Conservation (phyloP, 1,139 yeast species). For the Yamadazyma kanchanaburiensis region DNA sequence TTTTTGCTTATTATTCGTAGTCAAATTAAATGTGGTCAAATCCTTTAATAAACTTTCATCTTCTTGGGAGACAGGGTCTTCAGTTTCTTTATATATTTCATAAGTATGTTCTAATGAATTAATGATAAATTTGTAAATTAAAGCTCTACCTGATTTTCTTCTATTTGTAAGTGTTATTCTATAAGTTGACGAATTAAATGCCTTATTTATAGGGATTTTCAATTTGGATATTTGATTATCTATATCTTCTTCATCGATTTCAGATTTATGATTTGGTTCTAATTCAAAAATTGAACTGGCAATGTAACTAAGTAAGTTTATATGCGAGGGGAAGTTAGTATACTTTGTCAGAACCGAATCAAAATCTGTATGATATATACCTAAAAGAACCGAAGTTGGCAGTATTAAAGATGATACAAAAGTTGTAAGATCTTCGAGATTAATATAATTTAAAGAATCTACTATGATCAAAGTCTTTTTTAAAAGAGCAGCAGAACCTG, state of each 20-base stretch:
- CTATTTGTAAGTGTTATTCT: constrained; percentile 57
- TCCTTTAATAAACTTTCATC: constrained; percentile 55
- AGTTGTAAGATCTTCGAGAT: constrained; percentile 41
- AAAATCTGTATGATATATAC: constrained; percentile 56
- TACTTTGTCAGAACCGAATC: constrained; percentile 5
- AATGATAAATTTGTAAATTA: constrained; percentile 52
- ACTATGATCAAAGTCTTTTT: constrained; percentile 45
- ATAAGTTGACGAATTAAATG: constrained; percentile 46
- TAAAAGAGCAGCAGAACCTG: constrained; percentile 1
- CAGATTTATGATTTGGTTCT: constrained; percentile 31
- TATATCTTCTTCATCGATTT: constrained; percentile 43
- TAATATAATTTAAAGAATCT: constrained; percentile 67
- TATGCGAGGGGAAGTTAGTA: constrained; percentile 48
- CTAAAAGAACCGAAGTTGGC: constrained; percentile 55
- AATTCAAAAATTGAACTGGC: constrained; percentile 71
- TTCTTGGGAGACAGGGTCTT: constrained; percentile 22
- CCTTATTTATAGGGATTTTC: constrained; percentile 43
- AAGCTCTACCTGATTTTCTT: constrained; percentile 80
- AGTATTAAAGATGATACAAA: constrained; percentile 55
- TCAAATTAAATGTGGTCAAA: constrained; percentile 82
- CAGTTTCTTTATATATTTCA: constrained; percentile 30
- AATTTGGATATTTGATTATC: constrained; percentile 40
- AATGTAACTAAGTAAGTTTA: constrained; percentile 54
- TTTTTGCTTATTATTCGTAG: constrained; percentile 71
- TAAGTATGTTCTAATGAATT: constrained; percentile 51